Evolutionary conservation across 805 yeast genomes (phyloP), one percentile per base, ranked within the genome.

Genomic region (Cyberlindnera euphorbiae): DNA sequence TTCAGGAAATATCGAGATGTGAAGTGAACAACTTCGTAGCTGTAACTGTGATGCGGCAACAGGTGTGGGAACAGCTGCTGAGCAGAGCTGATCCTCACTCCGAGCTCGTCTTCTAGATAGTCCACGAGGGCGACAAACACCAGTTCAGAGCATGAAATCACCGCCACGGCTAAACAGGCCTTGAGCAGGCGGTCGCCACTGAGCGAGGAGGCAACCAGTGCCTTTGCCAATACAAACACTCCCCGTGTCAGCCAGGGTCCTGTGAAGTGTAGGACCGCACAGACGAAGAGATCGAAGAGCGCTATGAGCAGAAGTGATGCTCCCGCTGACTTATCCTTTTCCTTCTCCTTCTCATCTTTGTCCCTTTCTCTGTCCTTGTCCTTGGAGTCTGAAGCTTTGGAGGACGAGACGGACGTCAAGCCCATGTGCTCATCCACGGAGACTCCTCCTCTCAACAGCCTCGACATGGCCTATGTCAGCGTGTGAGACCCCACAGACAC

Each of bases 51-150:
- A 10, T 24, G 36, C 5, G 38, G 36, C 13, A 50, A 41, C 16
- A 47, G 15, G 24, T 45, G 44, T 11, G 56, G 56, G 37, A 53
- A 53, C 24, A 53, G 26, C 15, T 49, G 39, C 9, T 35, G 42
- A 6, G 41, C 33, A 6, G 18, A 14, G 26, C 33, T 36, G 26
- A 41, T 28, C 6, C 38, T 18, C 19, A 44, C 16, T 9, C 42
- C 44, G 18, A 42, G 28, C 12, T 36, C 33, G 8, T 32, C 9
- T 8, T 38, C 39, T 9, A 47, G n/a, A 17, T 34, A 41, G 10
- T 17, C 31, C 6, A 38, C 36, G 15, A 30, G 8, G 8, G 31
- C n/a, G 21, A 41, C 43, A 26, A 44, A 38, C 13, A 38, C 15
- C 18, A 39, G 33, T 18, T 52, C 55, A 3, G 46, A 27, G 6